Evolutionary conservation across 192 early-diverging fungal genomes (phyloP), one percentile per base, ranked within the genome.

Genomic region (Backusella luteola): DNA sequence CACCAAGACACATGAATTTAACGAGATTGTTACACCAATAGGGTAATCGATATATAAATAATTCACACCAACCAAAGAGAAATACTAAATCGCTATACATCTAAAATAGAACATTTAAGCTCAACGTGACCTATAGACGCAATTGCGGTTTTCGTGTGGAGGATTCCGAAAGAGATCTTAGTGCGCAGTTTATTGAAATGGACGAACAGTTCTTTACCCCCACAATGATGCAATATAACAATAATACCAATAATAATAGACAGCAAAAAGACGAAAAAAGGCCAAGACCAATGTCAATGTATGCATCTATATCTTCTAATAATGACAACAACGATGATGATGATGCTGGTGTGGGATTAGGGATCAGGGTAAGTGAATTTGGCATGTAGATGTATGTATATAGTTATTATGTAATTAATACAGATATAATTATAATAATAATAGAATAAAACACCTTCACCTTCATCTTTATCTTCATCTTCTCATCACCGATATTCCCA

Each of bases 191-290:
- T 49, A 75, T 84, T 15, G 91, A 92, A 66, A 83, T 92, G 82
- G 91, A 93, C 59, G 90, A 91, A 76, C 80, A 93, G 34, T 93
- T 87, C 79, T 93, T 93, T 85, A 83, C 87, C 7, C 86, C 85
- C 14, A 87, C 87, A 42, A 81, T 71, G 70, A 39, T 44, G 15
- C 41, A 71, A 49, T 71, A 71, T 49, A 63, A 9, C 21, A 63
- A 44, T 44, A 44, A 44, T 17, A 29, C 12, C 11, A 59, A 71
- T 42, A 71, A 21, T 4, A 34, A 15, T 44, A 49, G 39, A 34
- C 70, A 12, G 5, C 11, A 66, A 17, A 23, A 66, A 23, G 63
- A 32, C 26, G 32, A 8, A 32, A 66, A 34, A 23, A 34, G 14
- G 1, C 63, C 26, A 46, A 69, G 68, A 39, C 68, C 68, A 39